Evolutionary conservation across 192 early-diverging fungal genomes (phyloP).

Genomic region (Coemansia brasiliensis): DNA sequence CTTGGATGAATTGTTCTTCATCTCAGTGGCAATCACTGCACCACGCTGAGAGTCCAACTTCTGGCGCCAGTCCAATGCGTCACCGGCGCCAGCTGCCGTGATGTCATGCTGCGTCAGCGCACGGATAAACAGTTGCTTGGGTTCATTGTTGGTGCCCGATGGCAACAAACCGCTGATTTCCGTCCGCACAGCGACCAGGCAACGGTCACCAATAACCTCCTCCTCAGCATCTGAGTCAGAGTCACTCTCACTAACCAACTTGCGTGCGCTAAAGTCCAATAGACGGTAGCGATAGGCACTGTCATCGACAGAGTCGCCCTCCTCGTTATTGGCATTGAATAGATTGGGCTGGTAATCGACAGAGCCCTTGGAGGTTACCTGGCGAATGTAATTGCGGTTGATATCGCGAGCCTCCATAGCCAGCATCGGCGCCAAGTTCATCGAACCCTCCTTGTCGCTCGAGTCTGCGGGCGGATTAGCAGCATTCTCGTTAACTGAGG

Average conservation of each 20-base stretch:
- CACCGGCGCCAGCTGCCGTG: conserved; percentile 77
- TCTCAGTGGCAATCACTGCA: conserved; percentile 94
- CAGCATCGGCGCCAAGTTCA: conserved; percentile 85
- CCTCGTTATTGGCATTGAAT: conserved; percentile 29
- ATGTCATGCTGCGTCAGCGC: conserved; percentile 95
- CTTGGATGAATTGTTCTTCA: conserved; percentile 97
- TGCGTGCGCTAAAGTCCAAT: conserved; percentile 67
- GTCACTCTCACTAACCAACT: background rate
- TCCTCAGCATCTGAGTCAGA: conserved; percentile 53
- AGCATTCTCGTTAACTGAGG: conserved; percentile 96
- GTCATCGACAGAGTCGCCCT: conserved; percentile 58
- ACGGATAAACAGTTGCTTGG: conserved; percentile 63
- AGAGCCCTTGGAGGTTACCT: conserved; percentile 62
- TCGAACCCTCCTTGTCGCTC: conserved; percentile 72
- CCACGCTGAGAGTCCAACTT: conserved; percentile 93
- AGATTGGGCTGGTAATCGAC: conserved; percentile 61
- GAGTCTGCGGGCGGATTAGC: conserved; percentile 84
- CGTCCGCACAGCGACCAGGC: conserved; percentile 82
- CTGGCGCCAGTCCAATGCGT: conserved; percentile 90
- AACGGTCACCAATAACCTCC: conserved; percentile 46
- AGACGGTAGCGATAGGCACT: conserved; percentile 86
- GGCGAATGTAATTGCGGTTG: conserved; percentile 80
- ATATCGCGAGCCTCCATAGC: conserved; percentile 86
- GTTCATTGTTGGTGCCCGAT: conserved; percentile 44
- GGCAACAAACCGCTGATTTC: conserved; percentile 81